Base-by-base conservation (phyloP, 768 basidiomycete species). In the Porphyrellus cyaneotinctus region DNA sequence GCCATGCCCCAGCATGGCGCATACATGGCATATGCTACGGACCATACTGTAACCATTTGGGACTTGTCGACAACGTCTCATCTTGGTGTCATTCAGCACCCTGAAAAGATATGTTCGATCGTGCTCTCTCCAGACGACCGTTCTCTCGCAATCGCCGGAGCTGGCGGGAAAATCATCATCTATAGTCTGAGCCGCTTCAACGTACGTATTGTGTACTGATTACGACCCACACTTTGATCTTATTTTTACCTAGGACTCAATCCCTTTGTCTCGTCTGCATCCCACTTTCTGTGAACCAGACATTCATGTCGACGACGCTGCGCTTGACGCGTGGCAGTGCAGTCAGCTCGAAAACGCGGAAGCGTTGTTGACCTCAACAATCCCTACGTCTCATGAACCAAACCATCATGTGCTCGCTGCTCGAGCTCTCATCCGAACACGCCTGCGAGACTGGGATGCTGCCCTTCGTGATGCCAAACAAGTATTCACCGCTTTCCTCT, bases 351-450 rank as follows among this genome's bases (percentile, higher is more conserved):
- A 23, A 12, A 11, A 48, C 0, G 47, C 42, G 23, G 42, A 58
- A 18, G 23, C 13, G 2, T 22, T 37, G 6, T 36, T 51, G 32
- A 56, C 37, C 1, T 14, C 20, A 18, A 14, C n/a, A 15, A 44
- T 45, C 3, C 4, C 32, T 4, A 6, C 15, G 6, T 38, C 42
- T 22, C 41, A 15, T 1, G n/a, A 15, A 0, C 28, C 33, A 31
- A 31, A 28, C 7, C 14, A 31, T 10, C 32, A 55, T 32, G 20
- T 22, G 18, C 49, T 54, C 6, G 53, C 53, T 6, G 35, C 42
- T 18, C 53, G 57, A 22, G 47, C 52, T n/a, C 48, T 57, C 17
- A 36, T 57, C 23, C 28, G 38, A 22, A 9, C 41, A 17, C 56
- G 45, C 17, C 33, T 50, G 30, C 4, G 14, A 23, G 11, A 50